Percentiles rank a stretch among this genome's conserved stretches.
Conservation (phyloP, 2,329 filamentous ascomycete genomes). For the Metarhizium robertsii region DNA sequence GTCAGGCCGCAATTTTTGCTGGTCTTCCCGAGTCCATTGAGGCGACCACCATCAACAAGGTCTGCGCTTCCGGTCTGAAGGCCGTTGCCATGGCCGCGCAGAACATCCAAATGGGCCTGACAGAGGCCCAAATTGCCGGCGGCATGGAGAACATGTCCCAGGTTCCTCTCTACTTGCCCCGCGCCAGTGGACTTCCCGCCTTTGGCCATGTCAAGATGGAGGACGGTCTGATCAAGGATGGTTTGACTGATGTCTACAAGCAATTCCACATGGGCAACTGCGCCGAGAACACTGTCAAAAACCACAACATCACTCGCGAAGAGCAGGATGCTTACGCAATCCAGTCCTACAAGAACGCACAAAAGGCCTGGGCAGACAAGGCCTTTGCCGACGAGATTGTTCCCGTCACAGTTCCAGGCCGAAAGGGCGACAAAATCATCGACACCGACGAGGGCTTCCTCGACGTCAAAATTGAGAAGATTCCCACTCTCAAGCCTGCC, state of each 20-base stretch:
- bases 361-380: conserved; percentile 76
- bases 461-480: conserved; percentile 78
- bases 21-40: conserved; percentile 75
- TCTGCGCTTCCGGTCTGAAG: conserved; percentile 92
- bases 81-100: conserved; percentile 84
- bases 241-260: conserved; percentile 92
- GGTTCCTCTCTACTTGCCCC: conserved; percentile 81
- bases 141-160: conserved; percentile 98
- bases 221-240: conserved; percentile 90
- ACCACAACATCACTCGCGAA: conserved; percentile 68
- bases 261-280: conserved; percentile 98
- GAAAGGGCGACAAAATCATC: conserved; percentile 74
- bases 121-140: conserved; percentile 82
- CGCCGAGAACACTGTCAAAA: conserved; percentile 89
- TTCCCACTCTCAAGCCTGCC: conserved; percentile 79
- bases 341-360: conserved; percentile 77
- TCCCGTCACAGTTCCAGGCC: conserved; percentile 74
- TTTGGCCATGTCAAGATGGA: conserved; percentile 85
- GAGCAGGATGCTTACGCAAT: conserved; percentile 90
- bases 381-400: conserved; percentile 85
- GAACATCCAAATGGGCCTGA: conserved; percentile 85
- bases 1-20: conserved; percentile 83
- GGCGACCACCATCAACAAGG: conserved; percentile 93
- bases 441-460: conserved; percentile 83
- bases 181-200: conserved; percentile 70